These are phyloP conservation scores for Cutaneotrichosporon spelunceum DNA, from an alignment of 1,284 basidiomycete genomes.

Conservation along the genomic window DNA sequence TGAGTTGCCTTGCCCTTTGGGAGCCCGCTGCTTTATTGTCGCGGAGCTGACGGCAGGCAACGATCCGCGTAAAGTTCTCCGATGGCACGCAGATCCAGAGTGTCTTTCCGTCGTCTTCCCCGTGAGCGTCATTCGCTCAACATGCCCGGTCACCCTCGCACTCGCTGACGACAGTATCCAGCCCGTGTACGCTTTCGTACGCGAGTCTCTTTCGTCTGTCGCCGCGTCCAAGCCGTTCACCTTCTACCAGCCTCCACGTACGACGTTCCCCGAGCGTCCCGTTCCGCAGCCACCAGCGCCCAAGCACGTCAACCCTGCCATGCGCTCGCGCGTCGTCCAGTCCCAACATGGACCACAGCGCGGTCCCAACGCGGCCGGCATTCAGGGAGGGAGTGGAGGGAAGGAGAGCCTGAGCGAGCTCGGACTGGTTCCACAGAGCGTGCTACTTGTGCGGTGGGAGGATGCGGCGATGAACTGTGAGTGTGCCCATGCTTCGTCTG, in stretches of 20 bases:
- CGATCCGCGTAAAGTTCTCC: slow-evolving; percentile 48
- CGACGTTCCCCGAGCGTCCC: slow-evolving; percentile 46
- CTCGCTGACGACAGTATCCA: slow-evolving; percentile 39
- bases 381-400: slow-evolving; percentile 42
- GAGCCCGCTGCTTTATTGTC: not conserved
- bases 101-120: slow-evolving; percentile 41
- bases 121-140: slow-evolving; percentile 24
- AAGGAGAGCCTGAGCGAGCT: slow-evolving; percentile 43
- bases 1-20: slow-evolving; percentile 21
- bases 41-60: slow-evolving; percentile 35
- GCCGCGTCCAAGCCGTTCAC: slow-evolving; percentile 38
- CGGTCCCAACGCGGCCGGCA: slow-evolving; percentile 25
- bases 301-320: slow-evolving; percentile 23
- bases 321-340: slow-evolving; percentile 33
- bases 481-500: slow-evolving; percentile 20
- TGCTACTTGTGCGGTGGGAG: slow-evolving; percentile 46
- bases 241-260: slow-evolving; percentile 50
- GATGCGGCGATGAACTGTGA: slow-evolving; percentile 49
- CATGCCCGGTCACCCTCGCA: too few relatives aligned
- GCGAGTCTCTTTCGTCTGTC: slow-evolving; percentile 34
- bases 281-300: slow-evolving; percentile 21
- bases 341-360: slow-evolving; percentile 39
- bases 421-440: slow-evolving; percentile 50
- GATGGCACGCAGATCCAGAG: slow-evolving; percentile 50
- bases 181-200: slow-evolving; percentile 49